A percentile compares a stretch with the other conserved stretches of the same genome.
phyloP scores from a whole-genome alignment of 73 alveolate species.

The Paramecium pentaurelia region DNA sequence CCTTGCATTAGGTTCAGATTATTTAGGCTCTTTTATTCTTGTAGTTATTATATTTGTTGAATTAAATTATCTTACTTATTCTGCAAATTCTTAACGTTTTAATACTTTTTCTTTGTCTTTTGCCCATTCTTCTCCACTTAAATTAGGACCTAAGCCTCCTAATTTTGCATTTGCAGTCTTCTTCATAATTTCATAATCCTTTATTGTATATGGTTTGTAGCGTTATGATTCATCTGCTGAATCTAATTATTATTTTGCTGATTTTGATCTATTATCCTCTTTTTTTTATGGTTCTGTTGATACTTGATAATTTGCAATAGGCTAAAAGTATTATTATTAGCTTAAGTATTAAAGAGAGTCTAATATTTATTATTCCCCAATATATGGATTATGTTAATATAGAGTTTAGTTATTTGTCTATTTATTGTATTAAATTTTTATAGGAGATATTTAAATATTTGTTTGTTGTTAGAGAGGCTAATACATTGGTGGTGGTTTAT shows the following conservation, averaged over 20 bases:
- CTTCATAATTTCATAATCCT: slow-evolving; percentile 85
- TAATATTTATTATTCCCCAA: not conserved
- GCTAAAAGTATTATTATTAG: not conserved
- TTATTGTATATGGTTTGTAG: slow-evolving; percentile 85
- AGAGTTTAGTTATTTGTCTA: not conserved
- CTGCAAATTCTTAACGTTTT: slow-evolving; percentile 75
- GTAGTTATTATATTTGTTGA: not conserved
- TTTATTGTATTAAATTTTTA: not conserved
- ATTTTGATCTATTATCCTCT: not conserved
- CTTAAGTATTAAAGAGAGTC: not conserved
- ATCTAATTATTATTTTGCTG: not conserved
- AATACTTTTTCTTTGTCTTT: slow-evolving; percentile 73
- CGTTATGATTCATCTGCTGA: not conserved
- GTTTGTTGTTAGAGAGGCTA: not conserved
- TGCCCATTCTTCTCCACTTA: slow-evolving; percentile 92
- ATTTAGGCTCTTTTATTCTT: not conserved
- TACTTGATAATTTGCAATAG: not conserved
- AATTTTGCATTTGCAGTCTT: slow-evolving; percentile 68
- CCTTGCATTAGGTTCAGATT: slow-evolving; percentile 36
- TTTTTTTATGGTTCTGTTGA: not conserved
- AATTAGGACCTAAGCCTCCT: slow-evolving; percentile 97
- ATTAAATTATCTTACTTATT: slow-evolving; percentile 60
- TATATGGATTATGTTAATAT: not conserved
- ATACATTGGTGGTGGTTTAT: not conserved
- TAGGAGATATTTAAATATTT: not conserved